Conservation (phyloP, 2,329 filamentous ascomycete species). For the Pyrenochaeta sp. region DNA sequence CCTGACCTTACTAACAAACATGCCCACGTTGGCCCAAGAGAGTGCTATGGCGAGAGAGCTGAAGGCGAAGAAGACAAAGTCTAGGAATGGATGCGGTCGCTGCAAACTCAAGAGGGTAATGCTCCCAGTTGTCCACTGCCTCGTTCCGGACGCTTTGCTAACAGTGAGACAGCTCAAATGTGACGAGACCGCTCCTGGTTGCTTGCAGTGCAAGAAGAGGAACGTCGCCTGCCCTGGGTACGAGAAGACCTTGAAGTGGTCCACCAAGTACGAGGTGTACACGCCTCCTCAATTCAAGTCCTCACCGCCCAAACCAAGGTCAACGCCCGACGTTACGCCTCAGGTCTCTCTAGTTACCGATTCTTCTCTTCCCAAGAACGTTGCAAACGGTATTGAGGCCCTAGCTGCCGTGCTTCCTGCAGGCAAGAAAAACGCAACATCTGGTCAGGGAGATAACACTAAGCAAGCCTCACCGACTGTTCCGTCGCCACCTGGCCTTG, state of each 20-base stretch:
- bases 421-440: slow-evolving; percentile 32
- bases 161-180: slow-evolving; percentile 52
- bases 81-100: slow-evolving; percentile 45
- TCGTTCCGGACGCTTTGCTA: slow-evolving; percentile 15
- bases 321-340: slow-evolving; percentile 14
- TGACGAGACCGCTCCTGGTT: slow-evolving; percentile 54
- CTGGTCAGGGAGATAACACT: slow-evolving; percentile 16
- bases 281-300: slow-evolving; percentile 42
- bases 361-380: slow-evolving; percentile 37
- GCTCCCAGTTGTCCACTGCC: slow-evolving; percentile 3
- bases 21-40: slow-evolving; percentile 42
- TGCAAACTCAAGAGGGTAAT: slow-evolving; percentile 48
- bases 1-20: slow-evolving; percentile 22
- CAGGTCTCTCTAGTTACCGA: slow-evolving; percentile 13
- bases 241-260: slow-evolving; percentile 58
- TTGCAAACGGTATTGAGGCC: slow-evolving; percentile 46
- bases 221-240: slow-evolving; percentile 58
- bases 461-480: slow-evolving; percentile 27
- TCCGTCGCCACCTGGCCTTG: slow-evolving; percentile 29
- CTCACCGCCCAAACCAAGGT: slow-evolving; percentile 22
- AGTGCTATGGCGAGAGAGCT: slow-evolving; percentile 36
- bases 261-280: slow-evolving; percentile 59
- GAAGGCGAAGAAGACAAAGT: slow-evolving; percentile 47
- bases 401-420: slow-evolving; percentile 47
- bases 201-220: slow-evolving; percentile 55